Conservation (phyloP, 208 protist species). For the Porcisia hertigi region DNA sequence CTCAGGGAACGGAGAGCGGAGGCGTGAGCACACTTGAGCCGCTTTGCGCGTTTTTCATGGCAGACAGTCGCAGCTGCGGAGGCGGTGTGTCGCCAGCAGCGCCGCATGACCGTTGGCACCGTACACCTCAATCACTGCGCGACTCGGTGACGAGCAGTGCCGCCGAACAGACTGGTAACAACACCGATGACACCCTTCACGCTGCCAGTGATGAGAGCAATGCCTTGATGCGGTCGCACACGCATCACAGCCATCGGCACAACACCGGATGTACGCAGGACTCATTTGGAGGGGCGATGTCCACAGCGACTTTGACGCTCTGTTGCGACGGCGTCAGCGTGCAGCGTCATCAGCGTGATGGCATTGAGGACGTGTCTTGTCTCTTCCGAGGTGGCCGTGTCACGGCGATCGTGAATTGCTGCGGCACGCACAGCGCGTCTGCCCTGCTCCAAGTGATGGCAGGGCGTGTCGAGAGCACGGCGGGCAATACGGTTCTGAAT, state of each 20-base stretch:
- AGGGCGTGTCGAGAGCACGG: slow-evolving; percentile 35
- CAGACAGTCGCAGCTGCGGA: background rate
- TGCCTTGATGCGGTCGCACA: slow-evolving; percentile 4
- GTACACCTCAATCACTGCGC: background rate
- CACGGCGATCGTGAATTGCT: slow-evolving; percentile 66
- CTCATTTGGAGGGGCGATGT: background rate
- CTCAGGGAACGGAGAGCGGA: background rate
- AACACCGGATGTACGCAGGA: background rate
- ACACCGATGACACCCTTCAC: background rate
- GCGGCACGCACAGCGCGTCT: slow-evolving; percentile 44
- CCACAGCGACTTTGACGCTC: slow-evolving; percentile 17
- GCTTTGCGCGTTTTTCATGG: background rate
- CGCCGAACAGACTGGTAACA: background rate
- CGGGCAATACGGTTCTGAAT: slow-evolving; percentile 53
- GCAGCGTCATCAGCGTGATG: slow-evolving; percentile 21
- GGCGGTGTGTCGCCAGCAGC: background rate
- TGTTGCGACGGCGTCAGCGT: slow-evolving; percentile 52
- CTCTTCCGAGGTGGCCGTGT: slow-evolving; percentile 55
- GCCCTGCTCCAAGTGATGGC: slow-evolving; percentile 46
- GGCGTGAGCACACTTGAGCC: background rate
- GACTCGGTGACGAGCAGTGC: background rate
- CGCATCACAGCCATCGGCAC: slow-evolving; percentile 2
- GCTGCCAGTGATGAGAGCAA: background rate
- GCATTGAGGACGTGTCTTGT: slow-evolving; percentile 45
- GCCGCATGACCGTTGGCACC: background rate